phyloP scores from a whole-genome alignment of 2,329 filamentous ascomycete species.

The Chlorencoelia australis region DNA sequence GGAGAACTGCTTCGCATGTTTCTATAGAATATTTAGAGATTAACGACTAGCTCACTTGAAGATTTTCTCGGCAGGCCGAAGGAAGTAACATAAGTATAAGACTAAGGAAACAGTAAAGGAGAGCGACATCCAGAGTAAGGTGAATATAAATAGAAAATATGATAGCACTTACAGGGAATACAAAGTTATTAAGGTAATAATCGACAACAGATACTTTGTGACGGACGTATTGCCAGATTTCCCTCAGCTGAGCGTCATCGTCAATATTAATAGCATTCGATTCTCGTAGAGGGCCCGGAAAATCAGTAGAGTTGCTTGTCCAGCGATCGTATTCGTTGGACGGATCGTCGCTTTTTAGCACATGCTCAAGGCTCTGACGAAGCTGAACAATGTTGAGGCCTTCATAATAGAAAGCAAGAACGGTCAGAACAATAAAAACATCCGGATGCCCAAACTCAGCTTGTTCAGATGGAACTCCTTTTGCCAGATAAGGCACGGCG shows the following conservation, averaged over 20 bases:
- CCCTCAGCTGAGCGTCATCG: conserved; percentile 39
- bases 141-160: no score
- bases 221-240: conserved; percentile 41
- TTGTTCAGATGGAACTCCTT: conserved; percentile 50
- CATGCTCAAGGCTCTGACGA: conserved; percentile 36
- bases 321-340: conserved; percentile 44
- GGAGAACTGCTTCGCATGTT: conserved; percentile 54
- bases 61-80: no score
- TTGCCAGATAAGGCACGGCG: conserved; percentile 58
- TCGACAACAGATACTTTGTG: conserved; percentile 43
- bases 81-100: no score
- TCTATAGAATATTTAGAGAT: no score
- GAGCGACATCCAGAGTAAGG: no score
- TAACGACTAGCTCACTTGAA: no score
- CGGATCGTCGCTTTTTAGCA: conserved; percentile 45
- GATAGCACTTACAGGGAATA: conserved; percentile 57
- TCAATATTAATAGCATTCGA: conserved; percentile 51
- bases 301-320: conserved; percentile 29
- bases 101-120: no score
- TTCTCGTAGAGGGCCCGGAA: conserved; percentile 38
- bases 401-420: conserved; percentile 56
- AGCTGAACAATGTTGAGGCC: conserved; percentile 43
- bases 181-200: conserved; percentile 51
- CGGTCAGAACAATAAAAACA: conserved; percentile 54
- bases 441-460: conserved; percentile 62